A percentile compares a stretch with the other conserved stretches of the same genome.
These are phyloP conservation scores for Eremomyces bilateralis DNA, from an alignment of 495 filamentous ascomycete species.

Conservation along the genomic window DNA sequence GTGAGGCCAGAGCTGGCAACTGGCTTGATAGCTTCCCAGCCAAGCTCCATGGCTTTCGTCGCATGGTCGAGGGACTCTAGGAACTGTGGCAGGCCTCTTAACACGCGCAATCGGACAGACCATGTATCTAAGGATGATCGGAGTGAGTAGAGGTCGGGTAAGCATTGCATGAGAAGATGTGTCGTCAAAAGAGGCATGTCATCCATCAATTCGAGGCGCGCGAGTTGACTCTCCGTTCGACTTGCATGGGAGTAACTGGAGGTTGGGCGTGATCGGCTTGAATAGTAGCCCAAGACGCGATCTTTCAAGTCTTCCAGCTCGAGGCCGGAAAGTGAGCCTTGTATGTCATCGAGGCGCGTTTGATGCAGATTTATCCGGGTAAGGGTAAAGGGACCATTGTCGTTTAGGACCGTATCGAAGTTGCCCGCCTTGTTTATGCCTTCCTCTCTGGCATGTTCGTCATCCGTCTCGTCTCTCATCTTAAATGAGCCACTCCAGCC, in stretches of 20 bases:
- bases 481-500: conserved; percentile 37
- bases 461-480: conserved; percentile 14
- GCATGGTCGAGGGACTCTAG: conserved; percentile 41
- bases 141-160: conserved; percentile 61
- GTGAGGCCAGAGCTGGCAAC: conserved; percentile 5
- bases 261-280: conserved; percentile 30
- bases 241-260: conserved; percentile 16
- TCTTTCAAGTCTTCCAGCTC: conserved; percentile 79
- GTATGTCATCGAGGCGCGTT: conserved; percentile 60
- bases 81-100: conserved; percentile 47
- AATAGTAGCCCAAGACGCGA: conserved; percentile 63
- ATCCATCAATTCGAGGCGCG: conserved; percentile 37
- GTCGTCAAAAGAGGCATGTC: conserved; percentile 80
- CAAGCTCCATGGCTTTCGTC: conserved; percentile 37
- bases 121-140: conserved; percentile 48
- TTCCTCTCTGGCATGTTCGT: conserved; percentile 4
- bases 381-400: conserved; percentile 7
- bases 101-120: conserved; percentile 50
- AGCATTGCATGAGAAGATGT: conserved; percentile 61
- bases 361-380: conserved; percentile 42
- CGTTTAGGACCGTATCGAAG: neutral
- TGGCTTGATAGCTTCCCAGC: conserved; percentile 30
- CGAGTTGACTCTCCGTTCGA: conserved; percentile 26
- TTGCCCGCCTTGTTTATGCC: conserved; percentile 7
- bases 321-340: conserved; percentile 51